Percentiles rank a stretch among this genome's conserved stretches.
phyloP scores from a whole-genome alignment of 345 rosid species.

The Melastoma malabathricum region DNA sequence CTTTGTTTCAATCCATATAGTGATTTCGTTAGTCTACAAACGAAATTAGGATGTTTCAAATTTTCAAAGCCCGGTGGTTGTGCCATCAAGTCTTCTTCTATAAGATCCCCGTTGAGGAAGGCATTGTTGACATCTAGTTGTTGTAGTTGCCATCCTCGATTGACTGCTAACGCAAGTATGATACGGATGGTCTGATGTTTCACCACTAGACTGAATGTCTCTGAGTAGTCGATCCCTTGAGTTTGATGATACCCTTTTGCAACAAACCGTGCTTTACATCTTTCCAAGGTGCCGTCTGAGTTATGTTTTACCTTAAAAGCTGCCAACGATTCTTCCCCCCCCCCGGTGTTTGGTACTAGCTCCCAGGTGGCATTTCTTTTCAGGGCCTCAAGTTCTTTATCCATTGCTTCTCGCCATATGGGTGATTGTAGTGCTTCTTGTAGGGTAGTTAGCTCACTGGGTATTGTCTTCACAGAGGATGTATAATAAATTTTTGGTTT shows the following conservation, averaged over 20 bases:
- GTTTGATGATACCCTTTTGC: neutral
- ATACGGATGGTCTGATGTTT: neutral
- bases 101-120: conserved; percentile 3
- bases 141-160: neutral
- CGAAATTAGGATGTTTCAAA: conserved; percentile 2
- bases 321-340: neutral
- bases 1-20: conserved; percentile 5
- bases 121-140: conserved; percentile 3
- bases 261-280: conserved; percentile 6
- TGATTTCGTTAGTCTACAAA: neutral
- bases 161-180: neutral
- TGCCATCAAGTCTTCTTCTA: neutral
- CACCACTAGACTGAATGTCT: conserved; percentile 1
- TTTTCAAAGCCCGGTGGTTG: conserved; percentile 1
- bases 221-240: neutral
- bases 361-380: neutral
- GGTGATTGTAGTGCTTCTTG: conserved; percentile 16
- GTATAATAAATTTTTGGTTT: too few relatives aligned
- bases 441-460: conserved; percentile 2
- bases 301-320: neutral
- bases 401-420: conserved; percentile 1
- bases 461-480: too few relatives aligned
- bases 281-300: neutral
- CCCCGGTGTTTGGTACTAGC: neutral
- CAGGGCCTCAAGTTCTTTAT: neutral